Conservation (phyloP, 192 early-diverging fungal genomes). For the Coemansia asiatica region DNA sequence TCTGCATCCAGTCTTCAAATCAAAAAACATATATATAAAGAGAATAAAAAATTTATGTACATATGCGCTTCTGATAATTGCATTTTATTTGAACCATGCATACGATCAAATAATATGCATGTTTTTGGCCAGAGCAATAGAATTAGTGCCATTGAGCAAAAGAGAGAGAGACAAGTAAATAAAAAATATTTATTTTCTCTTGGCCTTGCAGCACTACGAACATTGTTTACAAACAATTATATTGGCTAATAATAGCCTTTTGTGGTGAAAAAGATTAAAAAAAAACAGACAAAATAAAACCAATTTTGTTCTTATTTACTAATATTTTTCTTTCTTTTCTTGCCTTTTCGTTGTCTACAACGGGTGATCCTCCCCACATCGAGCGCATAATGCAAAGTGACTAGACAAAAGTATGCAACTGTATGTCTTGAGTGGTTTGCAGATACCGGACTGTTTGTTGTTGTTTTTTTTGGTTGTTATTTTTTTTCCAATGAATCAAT, state of each 20-base stretch:
- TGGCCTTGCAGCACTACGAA: neutral
- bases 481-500: too few relatives aligned
- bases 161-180: neutral
- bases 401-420: neutral
- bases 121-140: neutral
- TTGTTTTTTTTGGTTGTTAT: neutral
- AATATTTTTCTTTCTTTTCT: neutral
- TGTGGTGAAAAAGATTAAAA: neutral
- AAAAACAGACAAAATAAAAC: neutral
- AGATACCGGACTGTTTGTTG: neutral
- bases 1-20: neutral
- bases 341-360: neutral
- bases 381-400: slow-evolving; percentile 2
- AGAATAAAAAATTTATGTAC: neutral
- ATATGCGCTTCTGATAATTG: neutral
- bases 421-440: slow-evolving; percentile 4
- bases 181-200: neutral
- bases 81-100: neutral
- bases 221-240: neutral
- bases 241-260: neutral
- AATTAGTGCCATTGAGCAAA: neutral
- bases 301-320: neutral
- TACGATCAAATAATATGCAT: neutral
- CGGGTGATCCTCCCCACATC: slow-evolving; percentile 2
- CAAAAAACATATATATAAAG: neutral